Base-by-base conservation (phyloP, 1,139 yeast species). In the Pneumocystis sp. region DNA sequence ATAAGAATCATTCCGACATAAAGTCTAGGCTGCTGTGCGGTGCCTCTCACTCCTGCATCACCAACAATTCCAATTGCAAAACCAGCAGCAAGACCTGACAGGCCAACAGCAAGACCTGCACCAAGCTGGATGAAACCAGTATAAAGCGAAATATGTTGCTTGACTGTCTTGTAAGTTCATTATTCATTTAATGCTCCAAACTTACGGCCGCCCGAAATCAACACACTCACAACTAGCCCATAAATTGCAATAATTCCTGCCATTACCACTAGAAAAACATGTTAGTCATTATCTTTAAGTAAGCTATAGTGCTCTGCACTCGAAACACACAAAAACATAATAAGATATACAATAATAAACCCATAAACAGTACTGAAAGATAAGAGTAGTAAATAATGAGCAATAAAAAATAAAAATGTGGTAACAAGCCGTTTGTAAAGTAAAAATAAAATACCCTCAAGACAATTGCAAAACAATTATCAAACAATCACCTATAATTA, bases 11-110 rank as follows among this genome's bases (percentile, higher is more conserved):
- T 82, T 67, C 96, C 96, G 68, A 93, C 98, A 77, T 93, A 93
- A 71, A 93, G 82, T 77, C 97, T 85, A 70, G 97, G 97, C 79
- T 93, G 97, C 76, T 89, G 96, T 84, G 91, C 93, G 71, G 86
- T 85, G 74, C 91, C 96, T 76, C 98, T 86, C 65, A 93, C 97
- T 75, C 98, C 98, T 71, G 91, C 97, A 76, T 93, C 98, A 71
- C 99, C 99, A 65, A 93, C 99, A 70, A 93, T 90, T 71, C 99
- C 99, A 79, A 93, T 93, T 72, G 98, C 96, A 75, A 89, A 93
- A 66, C 99, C 99, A 70, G 96, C 91, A 67, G 97, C 96, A 74
- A 93, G 82, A 76, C 97, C 95, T 3, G 97, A 89, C 73, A 93
- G 87, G 37, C 98, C 98, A 63, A 95, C 98, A 56, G 95, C 85